These are phyloP conservation scores for Tetrahymena thermophila DNA, from an alignment of 73 alveolate species.

Conservation along the genomic window DNA sequence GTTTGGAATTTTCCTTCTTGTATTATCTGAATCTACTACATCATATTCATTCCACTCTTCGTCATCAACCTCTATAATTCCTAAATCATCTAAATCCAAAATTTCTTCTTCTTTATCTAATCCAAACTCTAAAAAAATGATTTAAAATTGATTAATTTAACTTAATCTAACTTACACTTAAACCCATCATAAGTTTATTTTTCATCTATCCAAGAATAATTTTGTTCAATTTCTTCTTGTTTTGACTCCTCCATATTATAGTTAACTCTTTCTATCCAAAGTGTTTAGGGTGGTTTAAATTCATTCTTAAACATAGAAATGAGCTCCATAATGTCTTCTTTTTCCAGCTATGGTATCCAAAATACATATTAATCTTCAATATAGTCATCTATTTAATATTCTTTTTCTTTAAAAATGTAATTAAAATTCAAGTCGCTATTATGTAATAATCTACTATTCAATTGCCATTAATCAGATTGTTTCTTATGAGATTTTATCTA, in stretches of 20 bases:
- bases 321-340: conserved; percentile 56
- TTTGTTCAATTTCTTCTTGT: neutral
- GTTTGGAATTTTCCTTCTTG: conserved; percentile 30
- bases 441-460: neutral
- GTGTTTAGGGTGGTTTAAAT: conserved; percentile 62
- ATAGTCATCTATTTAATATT: neutral
- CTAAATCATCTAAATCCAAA: conserved; percentile 40
- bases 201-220: neutral
- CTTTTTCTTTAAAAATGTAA: neutral
- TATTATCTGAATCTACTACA: conserved; percentile 6
- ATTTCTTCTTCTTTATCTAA: conserved; percentile 29
- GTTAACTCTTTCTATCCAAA: conserved; percentile 53
- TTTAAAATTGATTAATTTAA: neutral
- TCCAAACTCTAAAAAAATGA: neutral
- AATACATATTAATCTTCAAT: neutral
- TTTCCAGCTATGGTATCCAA: neutral
- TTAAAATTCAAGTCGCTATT: neutral
- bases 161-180: neutral
- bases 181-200: neutral
- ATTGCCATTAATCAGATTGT: neutral
- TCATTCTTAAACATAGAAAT: conserved; percentile 60
- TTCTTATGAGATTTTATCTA: neutral
- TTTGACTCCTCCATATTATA: neutral
- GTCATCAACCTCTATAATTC: conserved; percentile 39
- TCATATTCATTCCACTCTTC: conserved; percentile 51